Base-by-base conservation (phyloP, 306 rosid genomes). In the Malus sylvestris region DNA sequence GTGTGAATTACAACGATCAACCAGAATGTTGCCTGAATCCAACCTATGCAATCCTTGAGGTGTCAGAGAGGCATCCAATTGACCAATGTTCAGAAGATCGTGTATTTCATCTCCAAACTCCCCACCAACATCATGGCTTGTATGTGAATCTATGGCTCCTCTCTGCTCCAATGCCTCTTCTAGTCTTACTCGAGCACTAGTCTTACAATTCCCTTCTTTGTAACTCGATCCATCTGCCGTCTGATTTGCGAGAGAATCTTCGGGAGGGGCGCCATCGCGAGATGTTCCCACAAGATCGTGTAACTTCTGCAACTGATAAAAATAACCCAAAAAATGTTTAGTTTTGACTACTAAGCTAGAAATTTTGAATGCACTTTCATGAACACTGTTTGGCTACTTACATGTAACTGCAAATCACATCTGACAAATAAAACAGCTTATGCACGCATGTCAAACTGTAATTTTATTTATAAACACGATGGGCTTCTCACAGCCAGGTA, bases 291-390 rank as follows among this genome's bases (percentile, higher is more conserved):
- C n/a, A 55, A 83, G 58, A 71, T 84, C 88, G 46, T 84, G 81
- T 13, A 90, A 87, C 76, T 82, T 86, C 75, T 92, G 79, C 77
- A 88, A 65, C 99, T 92, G 90, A 70, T 81, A 4, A 81, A 83
- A 73, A 71, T 8, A n/a, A 58, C 62, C 62, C 11, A 22, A 57
- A 53, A 30, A 9, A 12, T 1, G 33, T 4, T 51, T 20, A 35
- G 20, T 3, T 35, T 57, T 71, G 49, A 25, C 20, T 29, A 61
- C 4, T 3, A 10, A 8, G 59, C 40, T 42, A 55, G 27, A 45
- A 35, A 18, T 27, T 42, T 38, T 33, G 38, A 58, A 45, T 30
- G 32, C 67, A 12, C 9, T 19, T 19, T 65, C 69, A 30, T 15
- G 20, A 51, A 51, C 20, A 51, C 0, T 18, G 55, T 0, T 16